Base-by-base conservation (phyloP, 768 basidiomycete species). In the Agaricus subrufescens region DNA sequence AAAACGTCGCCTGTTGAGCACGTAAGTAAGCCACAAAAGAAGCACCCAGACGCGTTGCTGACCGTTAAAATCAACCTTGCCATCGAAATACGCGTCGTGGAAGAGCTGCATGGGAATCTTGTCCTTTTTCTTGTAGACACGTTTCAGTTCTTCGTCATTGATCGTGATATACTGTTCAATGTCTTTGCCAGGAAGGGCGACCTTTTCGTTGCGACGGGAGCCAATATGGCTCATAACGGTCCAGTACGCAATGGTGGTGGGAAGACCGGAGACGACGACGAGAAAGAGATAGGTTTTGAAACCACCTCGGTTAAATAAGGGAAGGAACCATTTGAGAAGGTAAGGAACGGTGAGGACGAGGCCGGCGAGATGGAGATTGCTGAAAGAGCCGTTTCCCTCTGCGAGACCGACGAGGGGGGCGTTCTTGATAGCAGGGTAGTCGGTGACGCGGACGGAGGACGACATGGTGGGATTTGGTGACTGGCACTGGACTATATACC, bases 51-150 rank as follows among this genome's bases (percentile, higher is more conserved):
- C 25, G 52, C 15, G 60, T 30, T 53, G 25, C 53, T 44, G 58
- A 90, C 96, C 94, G 50, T 98, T 99, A 70, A 99, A 90, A 54
- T 98, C 95, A 58, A 95, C 84, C 74, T 98, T 98, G 48, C 87
- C 87, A 49, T 95, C 94, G 69, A 99, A 98, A 75, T 89, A 98
- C 60, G 93, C 91, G 76, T 99, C 97, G 67, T 98, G 88, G 79
- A 97, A 96, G 62, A 90, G 74, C 73, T 99, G 96, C 87, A 97
- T 95, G 50, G 94, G 94, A 56, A 99, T 98, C 73, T 97, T 98
- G 63, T 85, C 82, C 72, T 86, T 90, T 61, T 86, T 88, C 31
- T 82, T 72, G 75, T 95, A 98, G 57, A 84, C 76, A 30, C 79
- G 77, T 75, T 85, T 90, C 67, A 98, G 80, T 57, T 86, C 88